A percentile compares a stretch with the other conserved stretches of the same genome.
Conservation (phyloP, 257 asterid genomes). For the Plantago ovata region DNA sequence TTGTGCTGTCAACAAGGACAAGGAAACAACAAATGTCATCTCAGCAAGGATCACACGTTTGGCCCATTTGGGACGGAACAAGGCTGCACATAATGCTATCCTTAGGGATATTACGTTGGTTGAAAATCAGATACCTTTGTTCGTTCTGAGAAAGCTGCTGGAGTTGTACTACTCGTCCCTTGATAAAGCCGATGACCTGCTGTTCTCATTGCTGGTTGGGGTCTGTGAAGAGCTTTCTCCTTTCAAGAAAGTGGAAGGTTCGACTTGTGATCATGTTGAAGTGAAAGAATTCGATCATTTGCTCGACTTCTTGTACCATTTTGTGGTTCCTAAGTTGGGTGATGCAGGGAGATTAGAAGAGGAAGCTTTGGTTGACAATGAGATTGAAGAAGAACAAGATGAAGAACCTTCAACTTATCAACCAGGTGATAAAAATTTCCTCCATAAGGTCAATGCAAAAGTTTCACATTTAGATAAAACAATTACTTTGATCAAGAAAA, state of each 20-base stretch:
- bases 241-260: not conserved
- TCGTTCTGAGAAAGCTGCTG: constrained; percentile 38
- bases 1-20: constrained; percentile 24
- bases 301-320: constrained; percentile 45
- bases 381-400: not conserved
- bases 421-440: not conserved
- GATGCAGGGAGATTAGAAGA: not conserved
- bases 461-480: not conserved
- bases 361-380: constrained; percentile 12
- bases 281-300: constrained; percentile 37
- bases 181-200: constrained; percentile 31
- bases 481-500: constrained; percentile 2
- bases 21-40: not conserved
- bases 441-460: not conserved
- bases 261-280: not conserved
- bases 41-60: constrained; percentile 34
- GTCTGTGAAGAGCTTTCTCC: constrained; percentile 4
- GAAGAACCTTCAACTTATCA: not conserved
- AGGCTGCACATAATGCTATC: constrained; percentile 35
- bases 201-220: constrained; percentile 19
- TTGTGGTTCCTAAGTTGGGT: constrained; percentile 33
- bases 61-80: constrained; percentile 29
- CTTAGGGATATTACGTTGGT: constrained; percentile 51
- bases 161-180: constrained; percentile 32
- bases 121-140: constrained; percentile 63